A percentile compares a stretch with the other conserved stretches of the same genome.
phyloP scores from a whole-genome alignment of 2,329 filamentous ascomycete genomes.

The Thermothelomyces thermophilus region DNA sequence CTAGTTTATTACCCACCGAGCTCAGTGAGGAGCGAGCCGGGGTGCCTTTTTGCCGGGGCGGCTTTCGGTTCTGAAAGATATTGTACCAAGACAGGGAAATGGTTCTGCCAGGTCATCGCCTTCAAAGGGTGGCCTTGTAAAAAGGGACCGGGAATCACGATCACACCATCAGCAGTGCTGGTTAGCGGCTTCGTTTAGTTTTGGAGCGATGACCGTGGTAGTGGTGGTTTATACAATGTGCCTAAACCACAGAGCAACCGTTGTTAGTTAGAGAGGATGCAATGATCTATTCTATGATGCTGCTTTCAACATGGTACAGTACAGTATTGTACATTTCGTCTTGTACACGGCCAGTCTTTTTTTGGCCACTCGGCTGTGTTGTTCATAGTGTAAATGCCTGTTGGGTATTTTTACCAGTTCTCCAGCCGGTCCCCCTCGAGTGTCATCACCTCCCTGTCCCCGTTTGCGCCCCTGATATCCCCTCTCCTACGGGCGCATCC shows the following conservation, averaged over 20 bases:
- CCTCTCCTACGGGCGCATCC: slow-evolving; percentile 7
- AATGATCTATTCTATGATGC: neutral
- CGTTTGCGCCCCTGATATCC: neutral
- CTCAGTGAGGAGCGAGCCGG: neutral
- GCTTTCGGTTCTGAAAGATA: slow-evolving; percentile 7
- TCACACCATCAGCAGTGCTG: neutral
- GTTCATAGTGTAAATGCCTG: neutral
- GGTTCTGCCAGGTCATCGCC: neutral
- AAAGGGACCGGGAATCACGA: neutral
- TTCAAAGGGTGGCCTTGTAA: neutral
- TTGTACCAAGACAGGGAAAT: neutral
- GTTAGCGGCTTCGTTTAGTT: neutral
- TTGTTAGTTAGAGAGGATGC: neutral
- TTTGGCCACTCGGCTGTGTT: no score
- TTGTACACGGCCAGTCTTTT: neutral
- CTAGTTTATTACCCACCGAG: neutral
- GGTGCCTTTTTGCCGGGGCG: neutral
- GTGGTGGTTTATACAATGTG: no score
- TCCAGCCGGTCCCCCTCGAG: neutral
- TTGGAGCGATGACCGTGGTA: no score
- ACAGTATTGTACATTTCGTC: slow-evolving; percentile 2
- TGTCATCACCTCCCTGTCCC: slow-evolving; percentile 14
- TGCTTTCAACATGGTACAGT: neutral
- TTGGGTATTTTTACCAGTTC: neutral
- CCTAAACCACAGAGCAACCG: no score